Evolutionary conservation across 1,284 basidiomycete species (phyloP).

Genomic region (Malassezia japonica): DNA sequence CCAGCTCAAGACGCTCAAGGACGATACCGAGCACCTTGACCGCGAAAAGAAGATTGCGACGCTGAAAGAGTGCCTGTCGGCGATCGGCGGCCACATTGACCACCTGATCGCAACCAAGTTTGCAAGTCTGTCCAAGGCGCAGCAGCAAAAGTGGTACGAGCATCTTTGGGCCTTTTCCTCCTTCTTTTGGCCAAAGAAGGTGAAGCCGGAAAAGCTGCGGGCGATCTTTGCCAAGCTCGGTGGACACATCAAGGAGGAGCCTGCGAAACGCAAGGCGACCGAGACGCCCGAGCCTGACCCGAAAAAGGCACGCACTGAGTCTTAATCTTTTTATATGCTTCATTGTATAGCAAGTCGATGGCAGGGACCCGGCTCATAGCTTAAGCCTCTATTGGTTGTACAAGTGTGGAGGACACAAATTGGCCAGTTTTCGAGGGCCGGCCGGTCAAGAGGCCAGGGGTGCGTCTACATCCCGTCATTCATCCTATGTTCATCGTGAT

Average conservation of each 20-base stretch:
- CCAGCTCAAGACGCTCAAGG: slow-evolving; percentile 86
- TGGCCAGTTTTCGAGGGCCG: too few relatives aligned
- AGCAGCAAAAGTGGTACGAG: slow-evolving; percentile 73
- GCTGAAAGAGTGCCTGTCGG: slow-evolving; percentile 85
- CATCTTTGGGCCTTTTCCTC: slow-evolving; percentile 81
- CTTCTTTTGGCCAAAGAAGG: slow-evolving; percentile 90
- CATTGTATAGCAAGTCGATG: too few relatives aligned
- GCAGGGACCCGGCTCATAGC: too few relatives aligned
- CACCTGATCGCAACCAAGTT: slow-evolving; percentile 64
- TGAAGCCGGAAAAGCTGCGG: slow-evolving; percentile 34
- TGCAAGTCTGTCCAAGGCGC: slow-evolving; percentile 60
- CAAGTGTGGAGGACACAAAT: too few relatives aligned
- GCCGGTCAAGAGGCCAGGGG: too few relatives aligned
- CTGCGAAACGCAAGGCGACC: slow-evolving; percentile 4
- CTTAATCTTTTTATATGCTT: too few relatives aligned
- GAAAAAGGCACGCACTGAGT: background rate
- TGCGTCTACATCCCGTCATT: too few relatives aligned
- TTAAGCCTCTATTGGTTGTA: too few relatives aligned
- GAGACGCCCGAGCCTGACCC: background rate
- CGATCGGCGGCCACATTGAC: slow-evolving; percentile 87
- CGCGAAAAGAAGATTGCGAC: slow-evolving; percentile 90
- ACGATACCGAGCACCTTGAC: slow-evolving; percentile 77
- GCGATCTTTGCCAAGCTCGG: slow-evolving; percentile 38
- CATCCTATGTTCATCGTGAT: too few relatives aligned
- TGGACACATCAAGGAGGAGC: slow-evolving; percentile 12